Conservation (phyloP, 441 rosid genomes). For the Gossypium davidsonii region DNA sequence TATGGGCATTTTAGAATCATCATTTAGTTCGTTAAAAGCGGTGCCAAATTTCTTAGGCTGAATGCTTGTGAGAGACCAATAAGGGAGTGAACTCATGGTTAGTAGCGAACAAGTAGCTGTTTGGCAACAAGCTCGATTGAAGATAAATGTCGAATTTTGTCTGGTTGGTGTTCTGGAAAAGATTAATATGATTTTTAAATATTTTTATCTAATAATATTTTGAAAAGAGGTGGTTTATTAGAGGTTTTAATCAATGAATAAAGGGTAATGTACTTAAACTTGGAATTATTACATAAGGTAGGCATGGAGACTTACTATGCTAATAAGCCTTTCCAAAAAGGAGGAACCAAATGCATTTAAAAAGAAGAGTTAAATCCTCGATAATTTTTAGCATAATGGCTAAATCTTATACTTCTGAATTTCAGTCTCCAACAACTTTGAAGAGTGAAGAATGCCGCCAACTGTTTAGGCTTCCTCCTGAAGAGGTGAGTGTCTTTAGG, state of each 20-base stretch:
- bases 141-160: background rate
- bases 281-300: background rate
- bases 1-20: background rate
- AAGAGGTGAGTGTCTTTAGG: conserved; percentile 52
- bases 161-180: background rate
- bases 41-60: background rate
- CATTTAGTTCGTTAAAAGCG: background rate
- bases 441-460: conserved; percentile 89
- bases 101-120: background rate
- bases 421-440: conserved; percentile 41
- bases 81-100: background rate
- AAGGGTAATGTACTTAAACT: background rate
- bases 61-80: background rate
- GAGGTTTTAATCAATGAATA: background rate
- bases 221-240: background rate
- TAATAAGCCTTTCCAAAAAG: background rate
- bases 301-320: background rate
- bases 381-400: background rate
- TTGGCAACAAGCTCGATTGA: background rate
- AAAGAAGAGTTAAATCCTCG: background rate
- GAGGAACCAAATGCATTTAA: background rate
- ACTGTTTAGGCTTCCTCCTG: conserved; percentile 76
- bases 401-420: conserved; percentile 9
- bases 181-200: background rate
- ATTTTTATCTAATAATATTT: background rate